phyloP scores from a whole-genome alignment of 179 eudicot species.

The Silene noctiflora region DNA sequence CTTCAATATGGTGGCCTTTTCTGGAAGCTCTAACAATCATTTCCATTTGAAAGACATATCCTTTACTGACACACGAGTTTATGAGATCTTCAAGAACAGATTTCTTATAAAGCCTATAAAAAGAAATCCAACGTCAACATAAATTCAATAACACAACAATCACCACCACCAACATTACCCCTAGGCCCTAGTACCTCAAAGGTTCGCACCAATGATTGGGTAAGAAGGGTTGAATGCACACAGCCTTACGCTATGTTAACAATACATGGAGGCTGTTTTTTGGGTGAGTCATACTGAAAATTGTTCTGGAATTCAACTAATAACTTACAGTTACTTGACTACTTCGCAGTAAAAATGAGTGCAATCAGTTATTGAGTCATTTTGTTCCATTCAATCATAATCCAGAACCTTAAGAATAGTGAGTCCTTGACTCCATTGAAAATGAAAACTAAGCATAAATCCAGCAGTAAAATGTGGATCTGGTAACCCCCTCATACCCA shows the following conservation, averaged over 20 bases:
- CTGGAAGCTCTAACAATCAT: slow-evolving; percentile 96
- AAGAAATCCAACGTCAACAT: not conserved
- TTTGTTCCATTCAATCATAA: not conserved
- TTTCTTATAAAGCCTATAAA: slow-evolving; percentile 61
- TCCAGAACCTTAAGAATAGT: not conserved
- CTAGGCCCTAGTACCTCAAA: not conserved
- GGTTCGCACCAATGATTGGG: not conserved
- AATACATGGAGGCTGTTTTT: not conserved
- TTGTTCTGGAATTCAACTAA: not conserved
- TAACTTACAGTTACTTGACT: not conserved
- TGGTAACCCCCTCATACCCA: not conserved
- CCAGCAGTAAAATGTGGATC: not conserved
- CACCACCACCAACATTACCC: not conserved
- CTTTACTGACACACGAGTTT: slow-evolving; percentile 87
- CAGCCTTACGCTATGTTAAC: not conserved
- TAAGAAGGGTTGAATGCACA: not conserved
- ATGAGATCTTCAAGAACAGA: slow-evolving; percentile 91
- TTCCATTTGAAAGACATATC: slow-evolving; percentile 96
- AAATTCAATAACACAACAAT: not conserved
- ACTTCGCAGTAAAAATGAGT: not conserved
- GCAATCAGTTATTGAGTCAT: not conserved
- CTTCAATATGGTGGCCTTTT: slow-evolving; percentile 85
- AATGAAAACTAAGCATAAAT: not conserved
- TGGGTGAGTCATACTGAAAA: not conserved
- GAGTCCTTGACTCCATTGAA: not conserved